phyloP scores from a whole-genome alignment of 805 yeast species.

The Citeromyces nyonsensis region DNA sequence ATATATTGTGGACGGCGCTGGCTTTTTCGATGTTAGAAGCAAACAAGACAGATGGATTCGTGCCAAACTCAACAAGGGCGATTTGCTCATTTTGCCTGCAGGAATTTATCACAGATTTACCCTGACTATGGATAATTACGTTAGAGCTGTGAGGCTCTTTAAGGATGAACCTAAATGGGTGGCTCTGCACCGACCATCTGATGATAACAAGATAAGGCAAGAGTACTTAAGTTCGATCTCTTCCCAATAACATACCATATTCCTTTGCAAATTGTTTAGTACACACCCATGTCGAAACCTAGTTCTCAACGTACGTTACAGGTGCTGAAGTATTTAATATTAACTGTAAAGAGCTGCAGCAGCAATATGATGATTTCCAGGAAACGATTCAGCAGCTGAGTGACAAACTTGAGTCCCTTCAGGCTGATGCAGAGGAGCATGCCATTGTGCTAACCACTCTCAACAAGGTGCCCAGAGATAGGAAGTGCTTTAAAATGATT shows the following conservation, averaged over 20 bases:
- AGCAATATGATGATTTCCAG: slow-evolving; percentile 34
- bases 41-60: slow-evolving; percentile 60
- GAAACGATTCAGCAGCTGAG: slow-evolving; percentile 27
- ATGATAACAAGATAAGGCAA: slow-evolving; percentile 24
- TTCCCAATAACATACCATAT: not conserved
- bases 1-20: slow-evolving; percentile 78
- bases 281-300: not conserved
- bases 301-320: not conserved
- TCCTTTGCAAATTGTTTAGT: not conserved
- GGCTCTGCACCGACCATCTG: slow-evolving; percentile 61
- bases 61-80: slow-evolving; percentile 44
- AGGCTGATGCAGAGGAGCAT: slow-evolving; percentile 28
- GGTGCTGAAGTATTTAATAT: not conserved
- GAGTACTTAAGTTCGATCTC: slow-evolving; percentile 21
- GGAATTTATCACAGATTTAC: slow-evolving; percentile 94
- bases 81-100: slow-evolving; percentile 67
- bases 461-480: slow-evolving; percentile 28
- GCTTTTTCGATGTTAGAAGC: slow-evolving; percentile 80
- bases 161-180: slow-evolving; percentile 96
- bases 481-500: slow-evolving; percentile 85
- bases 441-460: slow-evolving; percentile 44
- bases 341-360: slow-evolving; percentile 19
- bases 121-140: slow-evolving; percentile 41
- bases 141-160: slow-evolving; percentile 72
- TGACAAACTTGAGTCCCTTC: slow-evolving; percentile 28